Evolutionary conservation across 1,284 basidiomycete species (phyloP).

Genomic region (Leccinum griseonigrum): DNA sequence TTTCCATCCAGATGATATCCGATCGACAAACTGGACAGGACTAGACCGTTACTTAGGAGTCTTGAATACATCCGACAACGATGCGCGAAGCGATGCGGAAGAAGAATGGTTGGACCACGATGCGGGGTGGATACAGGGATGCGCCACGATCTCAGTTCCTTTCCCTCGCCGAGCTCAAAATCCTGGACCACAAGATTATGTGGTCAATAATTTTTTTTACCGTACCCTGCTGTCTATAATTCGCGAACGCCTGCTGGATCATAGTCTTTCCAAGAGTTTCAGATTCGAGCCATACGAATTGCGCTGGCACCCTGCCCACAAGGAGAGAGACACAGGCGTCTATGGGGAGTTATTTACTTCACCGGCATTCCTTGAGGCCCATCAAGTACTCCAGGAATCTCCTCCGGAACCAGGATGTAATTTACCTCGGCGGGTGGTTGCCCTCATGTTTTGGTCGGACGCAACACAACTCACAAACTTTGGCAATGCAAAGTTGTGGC

Average conservation of each 20-base stretch:
- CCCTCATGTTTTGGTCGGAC: too few relatives aligned
- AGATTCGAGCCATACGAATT: background rate
- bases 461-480: too few relatives aligned
- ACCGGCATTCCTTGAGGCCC: too few relatives aligned
- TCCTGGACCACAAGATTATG: background rate
- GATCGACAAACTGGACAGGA: background rate
- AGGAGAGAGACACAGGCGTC: background rate
- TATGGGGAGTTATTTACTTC: too few relatives aligned
- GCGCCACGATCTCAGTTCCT: background rate
- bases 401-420: too few relatives aligned
- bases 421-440: too few relatives aligned
- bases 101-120: background rate
- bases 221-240: background rate
- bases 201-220: background rate
- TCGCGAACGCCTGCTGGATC: background rate
- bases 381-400: too few relatives aligned
- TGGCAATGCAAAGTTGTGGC: too few relatives aligned
- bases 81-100: background rate
- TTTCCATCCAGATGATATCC: background rate
- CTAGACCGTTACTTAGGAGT: background rate
- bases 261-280: background rate
- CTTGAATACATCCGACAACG: background rate
- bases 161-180: background rate
- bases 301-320: background rate
- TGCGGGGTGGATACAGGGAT: background rate